Conservation (phyloP, 768 basidiomycete species). For the Mycena indigotica region DNA sequence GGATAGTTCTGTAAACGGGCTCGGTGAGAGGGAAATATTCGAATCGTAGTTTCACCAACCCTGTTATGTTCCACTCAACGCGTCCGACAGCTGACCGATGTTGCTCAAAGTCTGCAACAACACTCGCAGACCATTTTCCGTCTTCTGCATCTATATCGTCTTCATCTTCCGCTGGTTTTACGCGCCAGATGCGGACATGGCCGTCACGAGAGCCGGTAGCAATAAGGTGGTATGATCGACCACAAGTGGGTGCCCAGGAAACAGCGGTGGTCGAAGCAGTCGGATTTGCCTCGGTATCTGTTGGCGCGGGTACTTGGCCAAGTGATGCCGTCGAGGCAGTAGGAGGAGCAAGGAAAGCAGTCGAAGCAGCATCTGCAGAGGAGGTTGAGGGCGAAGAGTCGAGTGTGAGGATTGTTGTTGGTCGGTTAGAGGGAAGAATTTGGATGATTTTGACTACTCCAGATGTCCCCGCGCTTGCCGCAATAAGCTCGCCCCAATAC, state of each 20-base stretch:
- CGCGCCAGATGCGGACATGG: slow-evolving; percentile 85
- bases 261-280: slow-evolving; percentile 72
- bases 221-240: slow-evolving; percentile 90
- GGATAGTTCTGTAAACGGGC: slow-evolving; percentile 63
- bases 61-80: slow-evolving; percentile 95
- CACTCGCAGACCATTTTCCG: slow-evolving; percentile 67
- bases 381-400: slow-evolving; percentile 45
- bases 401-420: slow-evolving; percentile 62
- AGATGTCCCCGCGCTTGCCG: slow-evolving; percentile 70
- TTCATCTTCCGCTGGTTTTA: slow-evolving; percentile 59
- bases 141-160: slow-evolving; percentile 41
- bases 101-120: slow-evolving; percentile 87
- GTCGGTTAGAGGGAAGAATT: slow-evolving; percentile 67
- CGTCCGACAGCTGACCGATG: slow-evolving; percentile 81
- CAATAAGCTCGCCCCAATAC: slow-evolving; percentile 93
- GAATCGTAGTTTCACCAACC: slow-evolving; percentile 42
- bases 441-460: slow-evolving; percentile 81
- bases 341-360: slow-evolving; percentile 23
- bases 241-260: slow-evolving; percentile 93
- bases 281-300: slow-evolving; percentile 37
- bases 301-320: slow-evolving; percentile 15
- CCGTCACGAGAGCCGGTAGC: slow-evolving; percentile 91
- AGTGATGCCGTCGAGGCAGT: not conserved
- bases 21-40: not conserved
- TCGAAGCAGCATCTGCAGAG: slow-evolving; percentile 22